A percentile compares a stretch with the other conserved stretches of the same genome.
These are phyloP conservation scores for Apiotrichum sp. DNA, from an alignment of 1,284 basidiomycete species.

Conservation along the genomic window DNA sequence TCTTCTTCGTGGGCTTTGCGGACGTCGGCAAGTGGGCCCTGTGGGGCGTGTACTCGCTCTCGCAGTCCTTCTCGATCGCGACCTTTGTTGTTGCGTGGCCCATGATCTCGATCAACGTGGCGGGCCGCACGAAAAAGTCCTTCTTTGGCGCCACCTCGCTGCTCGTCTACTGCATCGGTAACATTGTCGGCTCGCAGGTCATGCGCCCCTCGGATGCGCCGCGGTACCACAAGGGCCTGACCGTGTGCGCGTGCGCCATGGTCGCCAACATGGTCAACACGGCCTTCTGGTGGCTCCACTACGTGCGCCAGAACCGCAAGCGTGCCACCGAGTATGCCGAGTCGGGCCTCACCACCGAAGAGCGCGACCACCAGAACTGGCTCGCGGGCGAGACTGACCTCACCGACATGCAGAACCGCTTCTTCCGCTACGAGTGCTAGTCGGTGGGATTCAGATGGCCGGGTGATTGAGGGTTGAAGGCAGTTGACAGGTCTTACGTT, in stretches of 20 bases:
- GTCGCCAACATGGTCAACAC: slow-evolving; percentile 11
- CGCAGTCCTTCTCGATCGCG: slow-evolving; percentile 12
- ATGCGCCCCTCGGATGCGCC: slow-evolving; percentile 22
- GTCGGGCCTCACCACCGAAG: slow-evolving; percentile 22
- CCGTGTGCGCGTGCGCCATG: slow-evolving; percentile 19
- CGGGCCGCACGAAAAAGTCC: slow-evolving; percentile 19
- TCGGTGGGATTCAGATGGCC: too few relatives aligned
- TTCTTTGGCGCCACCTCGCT: slow-evolving; percentile 17
- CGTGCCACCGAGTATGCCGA: slow-evolving; percentile 18
- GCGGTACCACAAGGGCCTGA: slow-evolving; percentile 15
- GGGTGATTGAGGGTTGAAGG: too few relatives aligned
- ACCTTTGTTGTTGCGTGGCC: slow-evolving; percentile 19
- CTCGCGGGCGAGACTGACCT: slow-evolving; percentile 28
- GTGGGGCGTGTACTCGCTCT: slow-evolving; percentile 19
- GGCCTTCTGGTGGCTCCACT: slow-evolving; percentile 22
- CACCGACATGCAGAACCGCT: slow-evolving; percentile 14
- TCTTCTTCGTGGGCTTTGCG: slow-evolving; percentile 23
- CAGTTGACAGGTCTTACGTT: too few relatives aligned
- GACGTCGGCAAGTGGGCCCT: slow-evolving; percentile 17
- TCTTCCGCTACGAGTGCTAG: too few relatives aligned
- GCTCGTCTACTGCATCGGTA: slow-evolving; percentile 26
- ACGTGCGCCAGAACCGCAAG: slow-evolving; percentile 19
- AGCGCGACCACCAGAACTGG: slow-evolving; percentile 21
- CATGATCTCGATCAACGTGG: slow-evolving; percentile 11
- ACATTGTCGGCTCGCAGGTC: slow-evolving; percentile 23